Evolutionary conservation across 768 basidiomycete species (phyloP).

Genomic region (Auriculariales sp.): DNA sequence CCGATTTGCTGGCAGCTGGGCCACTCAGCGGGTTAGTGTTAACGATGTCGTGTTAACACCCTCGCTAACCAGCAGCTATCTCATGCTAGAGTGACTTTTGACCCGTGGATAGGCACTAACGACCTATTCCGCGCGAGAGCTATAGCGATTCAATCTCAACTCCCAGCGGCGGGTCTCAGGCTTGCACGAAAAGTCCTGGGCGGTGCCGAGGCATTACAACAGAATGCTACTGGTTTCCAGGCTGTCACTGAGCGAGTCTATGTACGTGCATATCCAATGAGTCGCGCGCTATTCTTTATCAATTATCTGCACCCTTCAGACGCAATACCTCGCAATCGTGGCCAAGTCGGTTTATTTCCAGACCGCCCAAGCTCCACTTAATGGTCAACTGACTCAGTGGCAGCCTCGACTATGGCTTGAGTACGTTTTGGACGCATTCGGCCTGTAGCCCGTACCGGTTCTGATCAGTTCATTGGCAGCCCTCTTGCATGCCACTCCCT

Average conservation of each 20-base stretch:
- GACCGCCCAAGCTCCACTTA: constrained; percentile 20
- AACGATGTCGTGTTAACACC: background rate
- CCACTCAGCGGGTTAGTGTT: background rate
- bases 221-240: constrained; percentile 34
- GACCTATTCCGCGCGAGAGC: background rate
- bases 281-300: background rate
- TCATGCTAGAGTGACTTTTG: background rate
- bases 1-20: background rate
- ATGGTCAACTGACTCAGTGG: constrained; percentile 24
- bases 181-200: constrained; percentile 21
- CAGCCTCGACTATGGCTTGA: constrained; percentile 39
- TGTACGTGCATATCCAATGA: constrained; percentile 21
- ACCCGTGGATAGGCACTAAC: background rate
- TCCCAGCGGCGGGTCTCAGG: background rate
- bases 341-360: constrained; percentile 51
- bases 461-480: constrained; percentile 17
- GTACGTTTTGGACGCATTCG: constrained; percentile 23
- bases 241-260: constrained; percentile 36
- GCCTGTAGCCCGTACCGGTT: background rate
- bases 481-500: constrained; percentile 38
- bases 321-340: constrained; percentile 39
- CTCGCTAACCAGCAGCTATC: background rate
- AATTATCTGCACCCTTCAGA: constrained; percentile 25
- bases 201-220: constrained; percentile 32
- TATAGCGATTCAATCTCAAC: background rate